Percentiles rank a stretch among this genome's conserved stretches.
Evolutionary conservation across 352 stramenopile genomes (phyloP).

Genomic region (Pythium brassicae): DNA sequence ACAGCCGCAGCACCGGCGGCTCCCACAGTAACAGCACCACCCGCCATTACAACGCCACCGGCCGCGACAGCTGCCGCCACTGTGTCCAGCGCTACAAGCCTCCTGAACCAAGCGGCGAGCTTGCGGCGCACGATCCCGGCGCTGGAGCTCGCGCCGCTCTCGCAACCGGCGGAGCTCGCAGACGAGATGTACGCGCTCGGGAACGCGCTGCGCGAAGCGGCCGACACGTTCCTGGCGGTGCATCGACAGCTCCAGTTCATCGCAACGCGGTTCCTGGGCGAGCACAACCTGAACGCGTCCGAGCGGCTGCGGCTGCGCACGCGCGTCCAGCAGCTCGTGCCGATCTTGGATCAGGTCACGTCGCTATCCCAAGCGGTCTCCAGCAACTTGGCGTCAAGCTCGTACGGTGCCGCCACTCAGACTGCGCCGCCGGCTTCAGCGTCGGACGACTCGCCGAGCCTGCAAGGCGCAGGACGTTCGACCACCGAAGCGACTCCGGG

Average conservation of each 20-base stretch:
- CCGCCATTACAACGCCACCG: not conserved
- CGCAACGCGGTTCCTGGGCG: slow-evolving; percentile 18
- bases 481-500: not conserved
- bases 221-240: slow-evolving; percentile 31
- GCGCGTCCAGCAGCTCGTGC: slow-evolving; percentile 20
- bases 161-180: slow-evolving; percentile 15
- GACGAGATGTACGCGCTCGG: slow-evolving; percentile 27
- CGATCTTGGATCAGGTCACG: slow-evolving; percentile 14
- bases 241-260: slow-evolving; percentile 32
- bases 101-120: slow-evolving; percentile 19
- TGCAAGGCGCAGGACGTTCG: not conserved
- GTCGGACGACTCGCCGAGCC: not conserved
- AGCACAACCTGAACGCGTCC: slow-evolving; percentile 17
- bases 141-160: slow-evolving; percentile 18
- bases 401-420: slow-evolving; percentile 6
- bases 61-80: not conserved
- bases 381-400: slow-evolving; percentile 13
- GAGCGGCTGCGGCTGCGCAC: slow-evolving; percentile 21
- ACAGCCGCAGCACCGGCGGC: not conserved
- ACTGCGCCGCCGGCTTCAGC: not conserved
- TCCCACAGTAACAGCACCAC: not conserved
- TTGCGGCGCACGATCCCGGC: slow-evolving; percentile 25
- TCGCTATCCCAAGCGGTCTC: slow-evolving; percentile 10
- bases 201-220: slow-evolving; percentile 22
- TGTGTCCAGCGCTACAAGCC: not conserved